Percentiles rank a stretch among this genome's conserved stretches.
phyloP scores from a whole-genome alignment of 2,329 filamentous ascomycete species.

The Metarhizium guizhouense region DNA sequence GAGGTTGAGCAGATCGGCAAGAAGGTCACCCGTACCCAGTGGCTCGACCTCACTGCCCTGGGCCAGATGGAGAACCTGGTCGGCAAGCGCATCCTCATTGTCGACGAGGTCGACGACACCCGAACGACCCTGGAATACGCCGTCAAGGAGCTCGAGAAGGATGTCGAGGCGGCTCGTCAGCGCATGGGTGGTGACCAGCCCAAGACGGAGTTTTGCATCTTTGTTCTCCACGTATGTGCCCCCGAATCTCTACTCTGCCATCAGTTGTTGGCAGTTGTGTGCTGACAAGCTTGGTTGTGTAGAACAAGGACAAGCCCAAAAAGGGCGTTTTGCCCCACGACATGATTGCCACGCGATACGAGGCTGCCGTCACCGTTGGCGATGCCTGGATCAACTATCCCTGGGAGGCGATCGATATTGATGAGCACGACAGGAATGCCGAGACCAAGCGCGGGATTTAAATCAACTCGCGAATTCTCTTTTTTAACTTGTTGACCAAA shows the following conservation, averaged over 20 bases:
- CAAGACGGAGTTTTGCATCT: constrained; percentile 86
- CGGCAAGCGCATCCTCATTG: constrained; percentile 84
- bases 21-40: constrained; percentile 95
- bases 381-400: constrained; percentile 99
- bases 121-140: constrained; percentile 91
- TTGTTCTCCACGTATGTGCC: constrained; percentile 76
- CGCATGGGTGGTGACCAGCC: constrained; percentile 54
- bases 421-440: constrained; percentile 75
- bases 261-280: neutral
- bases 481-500: neutral
- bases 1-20: constrained; percentile 69
- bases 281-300: constrained; percentile 1
- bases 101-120: constrained; percentile 94
- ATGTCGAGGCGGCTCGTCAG: constrained; percentile 73
- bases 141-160: constrained; percentile 87
- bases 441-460: constrained; percentile 20
- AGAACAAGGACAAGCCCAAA: constrained; percentile 98
- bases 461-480: neutral
- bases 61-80: constrained; percentile 80
- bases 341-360: constrained; percentile 70
- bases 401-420: constrained; percentile 93
- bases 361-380: constrained; percentile 78
- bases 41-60: constrained; percentile 82
- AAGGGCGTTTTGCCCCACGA: constrained; percentile 75
- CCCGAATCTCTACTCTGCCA: neutral